Percentiles rank a stretch among this genome's conserved stretches.
Evolutionary conservation across 768 basidiomycete genomes (phyloP).

Genomic region (Mrakia blollopis): DNA sequence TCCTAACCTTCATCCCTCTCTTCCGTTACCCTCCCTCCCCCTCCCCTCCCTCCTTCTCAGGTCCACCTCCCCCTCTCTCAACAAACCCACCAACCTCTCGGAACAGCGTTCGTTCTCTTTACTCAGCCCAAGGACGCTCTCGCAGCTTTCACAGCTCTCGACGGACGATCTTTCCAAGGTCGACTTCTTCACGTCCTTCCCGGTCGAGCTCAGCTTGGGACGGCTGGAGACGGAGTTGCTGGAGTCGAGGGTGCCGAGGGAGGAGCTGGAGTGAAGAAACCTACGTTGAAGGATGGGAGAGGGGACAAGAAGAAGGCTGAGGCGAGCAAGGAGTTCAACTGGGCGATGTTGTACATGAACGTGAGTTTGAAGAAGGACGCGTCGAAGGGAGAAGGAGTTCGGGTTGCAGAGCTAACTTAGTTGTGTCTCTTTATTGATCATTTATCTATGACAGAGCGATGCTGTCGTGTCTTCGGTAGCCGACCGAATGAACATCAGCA

Average conservation of each 20-base stretch:
- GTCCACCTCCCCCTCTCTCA: constrained; percentile 58
- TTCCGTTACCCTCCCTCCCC: neutral
- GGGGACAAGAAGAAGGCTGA: constrained; percentile 58
- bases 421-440: neutral
- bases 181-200: constrained; percentile 84
- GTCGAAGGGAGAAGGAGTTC: no score
- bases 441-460: constrained; percentile 62
- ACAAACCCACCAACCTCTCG: constrained; percentile 53
- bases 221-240: constrained; percentile 44
- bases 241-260: constrained; percentile 41
- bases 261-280: constrained; percentile 47
- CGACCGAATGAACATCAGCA: constrained; percentile 76
- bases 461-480: constrained; percentile 89
- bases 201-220: constrained; percentile 39
- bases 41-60: constrained; percentile 33
- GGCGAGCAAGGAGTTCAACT: constrained; percentile 66
- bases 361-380: constrained; percentile 54
- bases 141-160: constrained; percentile 68
- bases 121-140: constrained; percentile 52
- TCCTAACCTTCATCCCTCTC: no score
- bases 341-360: constrained; percentile 96
- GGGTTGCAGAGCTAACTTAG: neutral
- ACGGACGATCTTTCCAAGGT: constrained; percentile 83
- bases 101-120: constrained; percentile 61
- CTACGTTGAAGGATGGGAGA: constrained; percentile 57